These are phyloP conservation scores for Astrephomene gubernaculifera DNA, from an alignment of 139 green algal species.

Conservation along the genomic window DNA sequence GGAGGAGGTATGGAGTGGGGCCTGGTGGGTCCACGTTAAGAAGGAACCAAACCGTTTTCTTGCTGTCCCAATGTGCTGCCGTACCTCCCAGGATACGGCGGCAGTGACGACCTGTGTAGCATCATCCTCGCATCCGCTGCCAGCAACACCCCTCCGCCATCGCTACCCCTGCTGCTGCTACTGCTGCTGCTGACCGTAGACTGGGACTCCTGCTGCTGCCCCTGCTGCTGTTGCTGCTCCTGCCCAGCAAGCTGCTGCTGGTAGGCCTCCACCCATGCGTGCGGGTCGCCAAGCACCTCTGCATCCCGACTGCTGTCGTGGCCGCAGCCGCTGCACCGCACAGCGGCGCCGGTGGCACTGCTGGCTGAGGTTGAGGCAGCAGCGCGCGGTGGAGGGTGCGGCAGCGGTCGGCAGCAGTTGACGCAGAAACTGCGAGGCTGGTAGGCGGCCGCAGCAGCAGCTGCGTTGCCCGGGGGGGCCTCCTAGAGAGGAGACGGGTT, in stretches of 20 bases:
- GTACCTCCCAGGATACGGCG: constrained; percentile 60
- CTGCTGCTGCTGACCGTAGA: neutral
- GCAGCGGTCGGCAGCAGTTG: constrained; percentile 35
- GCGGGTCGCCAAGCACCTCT: constrained; percentile 18
- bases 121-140: constrained; percentile 58
- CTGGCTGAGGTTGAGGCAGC: neutral
- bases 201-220: neutral
- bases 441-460: neutral
- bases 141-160: constrained; percentile 32
- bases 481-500: neutral
- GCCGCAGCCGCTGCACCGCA: constrained; percentile 13
- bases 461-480: neutral
- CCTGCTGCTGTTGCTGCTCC: neutral
- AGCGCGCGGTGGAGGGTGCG: too few species aligned
- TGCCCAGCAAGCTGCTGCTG: constrained; percentile 3
- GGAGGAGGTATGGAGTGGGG: neutral
- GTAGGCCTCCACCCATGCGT: constrained; percentile 23
- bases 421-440: constrained; percentile 17
- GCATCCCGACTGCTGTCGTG: constrained; percentile 1
- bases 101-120: constrained; percentile 57
- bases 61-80: constrained; percentile 11
- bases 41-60: neutral
- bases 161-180: neutral
- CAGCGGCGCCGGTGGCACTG: too few species aligned
- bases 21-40: neutral